Base-by-base conservation (phyloP, 2,329 filamentous ascomycete species). In the Pezicula radicicola region DNA sequence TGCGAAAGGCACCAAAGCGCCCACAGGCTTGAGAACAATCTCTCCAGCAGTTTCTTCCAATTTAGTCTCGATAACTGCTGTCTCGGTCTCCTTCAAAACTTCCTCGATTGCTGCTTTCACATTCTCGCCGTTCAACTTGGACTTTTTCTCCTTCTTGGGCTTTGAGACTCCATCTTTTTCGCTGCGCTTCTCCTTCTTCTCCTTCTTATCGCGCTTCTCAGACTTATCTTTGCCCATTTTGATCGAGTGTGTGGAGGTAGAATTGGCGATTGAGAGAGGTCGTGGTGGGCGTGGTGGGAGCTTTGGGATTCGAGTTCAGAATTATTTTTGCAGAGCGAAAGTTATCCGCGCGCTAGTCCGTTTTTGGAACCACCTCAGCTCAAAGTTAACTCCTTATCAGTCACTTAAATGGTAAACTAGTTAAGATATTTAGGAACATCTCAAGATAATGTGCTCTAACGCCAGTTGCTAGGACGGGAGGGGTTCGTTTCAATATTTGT, bases 1-100 rank as follows among this genome's bases (percentile, higher is more conserved):
- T 52, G 92, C 91, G 67, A 96, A 94, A 28, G 91, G 88, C 50
- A 95, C 89, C 45, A 95, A 76, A 53, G 86, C 84, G 62, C 78
- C 76, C 50, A 79, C 72, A 48, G 73, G 68, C 53, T 78, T 71
- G 16, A 66, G 65, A 13, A 69, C 70, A 48, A 73, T 68, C 46
- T 74, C 74, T 60, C 52, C 70, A 44, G 72, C 72, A 56, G 72
- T 72, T 30, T 66, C 59, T 44, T 66, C 60, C 12, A 63, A 61
- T 33, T 67, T 65, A 35, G 64, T 60, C 35, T 70, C 67, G 43
- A 67, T 70, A n/a, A 68, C 72, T n/a, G 72, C 67, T 55, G 76
- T 67, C 25, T 68, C 68, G 30, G 79, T 77, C 57, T 81, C 75
- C 63, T 81, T 78, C 54, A 86, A 70, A 67, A 86, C 83, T 62